Percentiles rank a stretch among this genome's conserved stretches.
Conservation (phyloP, 164 flowering plant species). For the Aristolochia californica region DNA sequence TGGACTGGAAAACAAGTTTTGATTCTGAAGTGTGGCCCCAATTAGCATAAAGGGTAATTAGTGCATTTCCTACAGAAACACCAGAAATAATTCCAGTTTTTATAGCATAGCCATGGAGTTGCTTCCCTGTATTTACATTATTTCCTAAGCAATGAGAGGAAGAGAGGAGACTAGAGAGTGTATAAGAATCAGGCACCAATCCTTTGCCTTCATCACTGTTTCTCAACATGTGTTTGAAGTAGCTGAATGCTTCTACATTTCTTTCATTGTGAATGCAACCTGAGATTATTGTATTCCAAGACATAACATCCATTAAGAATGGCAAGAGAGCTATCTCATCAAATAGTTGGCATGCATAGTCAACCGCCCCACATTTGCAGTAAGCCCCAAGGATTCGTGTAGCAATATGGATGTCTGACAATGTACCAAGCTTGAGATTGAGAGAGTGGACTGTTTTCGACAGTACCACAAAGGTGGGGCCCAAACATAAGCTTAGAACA, state of each 20-base stretch:
- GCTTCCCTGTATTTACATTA: slow-evolving; percentile 2
- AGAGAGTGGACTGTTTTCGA: slow-evolving; percentile 7
- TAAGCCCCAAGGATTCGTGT: slow-evolving; percentile 6
- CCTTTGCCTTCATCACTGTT: not conserved
- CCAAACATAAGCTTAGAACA: not conserved
- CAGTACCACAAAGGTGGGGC: not conserved
- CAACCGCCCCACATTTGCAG: slow-evolving; percentile 7
- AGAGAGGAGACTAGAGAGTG: slow-evolving; percentile 15
- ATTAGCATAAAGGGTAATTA: slow-evolving; percentile 13
- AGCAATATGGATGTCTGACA: slow-evolving; percentile 7
- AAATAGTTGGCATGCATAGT: slow-evolving; percentile 12
- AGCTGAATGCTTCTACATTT: slow-evolving; percentile 11
- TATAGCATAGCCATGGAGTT: slow-evolving; percentile 18
- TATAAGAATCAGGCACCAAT: slow-evolving; percentile 14
- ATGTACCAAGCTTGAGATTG: slow-evolving; percentile 9
- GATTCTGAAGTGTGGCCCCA: slow-evolving; percentile 9
- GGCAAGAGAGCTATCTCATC: slow-evolving; percentile 8
- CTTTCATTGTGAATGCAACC: slow-evolving; percentile 11
- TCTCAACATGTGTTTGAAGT: slow-evolving; percentile 12
- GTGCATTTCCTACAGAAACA: slow-evolving; percentile 14
- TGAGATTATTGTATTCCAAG: slow-evolving; percentile 16
- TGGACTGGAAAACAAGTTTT: slow-evolving; percentile 8
- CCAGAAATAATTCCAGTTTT: slow-evolving; percentile 12
- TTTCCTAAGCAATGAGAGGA: slow-evolving; percentile 10
- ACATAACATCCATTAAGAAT: slow-evolving; percentile 6